Conservation (phyloP, 305 asterid species). For the Ilex paraguariensis region DNA sequence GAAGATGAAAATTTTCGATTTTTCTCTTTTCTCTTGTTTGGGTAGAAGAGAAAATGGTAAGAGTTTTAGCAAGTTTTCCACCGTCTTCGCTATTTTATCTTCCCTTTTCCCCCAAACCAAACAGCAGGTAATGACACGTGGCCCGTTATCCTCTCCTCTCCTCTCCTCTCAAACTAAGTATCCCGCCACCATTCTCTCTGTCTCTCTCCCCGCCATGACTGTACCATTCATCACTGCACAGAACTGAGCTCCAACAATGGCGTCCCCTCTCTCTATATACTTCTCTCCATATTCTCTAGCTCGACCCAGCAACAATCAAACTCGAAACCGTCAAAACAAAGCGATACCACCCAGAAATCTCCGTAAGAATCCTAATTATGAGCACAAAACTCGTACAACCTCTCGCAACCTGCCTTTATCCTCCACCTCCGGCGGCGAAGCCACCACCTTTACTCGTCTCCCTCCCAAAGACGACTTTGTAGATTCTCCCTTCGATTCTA, state of each 20-base stretch:
- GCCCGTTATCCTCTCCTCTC: background rate
- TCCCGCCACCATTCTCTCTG: background rate
- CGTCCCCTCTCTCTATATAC: constrained; percentile 10
- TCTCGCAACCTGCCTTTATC: constrained; percentile 27
- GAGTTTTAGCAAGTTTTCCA: no score
- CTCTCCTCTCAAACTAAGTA: background rate
- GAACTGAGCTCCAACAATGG: constrained; percentile 5
- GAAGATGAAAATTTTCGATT: no score
- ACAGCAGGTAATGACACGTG: background rate
- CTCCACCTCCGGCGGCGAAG: constrained; percentile 57
- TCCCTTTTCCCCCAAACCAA: no score
- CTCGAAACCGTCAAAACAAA: constrained; percentile 8
- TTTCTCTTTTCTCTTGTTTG: no score
- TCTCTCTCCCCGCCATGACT: constrained; percentile 6
- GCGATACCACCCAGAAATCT: constrained; percentile 9
- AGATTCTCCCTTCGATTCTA: constrained; percentile 3
- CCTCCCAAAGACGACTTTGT: constrained; percentile 80
- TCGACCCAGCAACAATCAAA: constrained; percentile 19
- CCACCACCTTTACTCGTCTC: constrained; percentile 74
- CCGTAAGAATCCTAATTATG: constrained; percentile 20
- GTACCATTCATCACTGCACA: background rate
- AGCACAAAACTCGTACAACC: constrained; percentile 38
- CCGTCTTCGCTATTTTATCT: no score
- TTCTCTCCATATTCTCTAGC: constrained; percentile 37
- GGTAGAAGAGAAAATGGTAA: no score